A percentile compares a stretch with the other conserved stretches of the same genome.
These are phyloP conservation scores for Phytophthora tentaculata DNA, from an alignment of 352 stramenopile genomes.

Conservation along the genomic window DNA sequence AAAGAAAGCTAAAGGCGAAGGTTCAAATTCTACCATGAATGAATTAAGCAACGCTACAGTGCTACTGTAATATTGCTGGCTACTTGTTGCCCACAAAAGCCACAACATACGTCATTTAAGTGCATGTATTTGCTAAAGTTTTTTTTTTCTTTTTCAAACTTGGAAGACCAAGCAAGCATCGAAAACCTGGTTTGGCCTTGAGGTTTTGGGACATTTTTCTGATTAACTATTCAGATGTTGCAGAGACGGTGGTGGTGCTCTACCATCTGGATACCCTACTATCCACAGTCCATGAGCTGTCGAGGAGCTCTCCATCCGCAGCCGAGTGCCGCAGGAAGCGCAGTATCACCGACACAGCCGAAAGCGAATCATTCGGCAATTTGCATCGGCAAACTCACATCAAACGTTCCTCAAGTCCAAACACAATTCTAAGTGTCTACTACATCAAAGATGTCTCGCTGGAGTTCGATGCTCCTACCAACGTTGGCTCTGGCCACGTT, in stretches of 20 bases:
- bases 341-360: not conserved
- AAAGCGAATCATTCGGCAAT: constrained; percentile 10
- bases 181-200: constrained; percentile 1
- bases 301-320: constrained; percentile 4
- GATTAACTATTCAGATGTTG: constrained; percentile 15
- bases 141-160: not conserved
- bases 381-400: constrained; percentile 17
- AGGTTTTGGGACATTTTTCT: constrained; percentile 17
- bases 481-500: constrained; percentile 12
- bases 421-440: not conserved
- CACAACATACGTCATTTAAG: too few species aligned
- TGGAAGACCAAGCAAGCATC: not conserved
- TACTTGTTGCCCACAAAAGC: too few species aligned
- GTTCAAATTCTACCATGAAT: not conserved
- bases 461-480: constrained; percentile 15
- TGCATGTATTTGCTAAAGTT: too few species aligned
- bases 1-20: not conserved
- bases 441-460: constrained; percentile 17
- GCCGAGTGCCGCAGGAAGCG: constrained; percentile 3
- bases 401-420: constrained; percentile 5
- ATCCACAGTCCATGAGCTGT: not conserved
- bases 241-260: constrained; percentile 27
- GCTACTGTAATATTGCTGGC: too few species aligned
- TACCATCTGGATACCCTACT: constrained; percentile 12
- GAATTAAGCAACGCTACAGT: too few species aligned